Evolutionary conservation across 768 basidiomycete genomes (phyloP), one percentile per base, ranked within the genome.

Genomic region (Mycena venus): DNA sequence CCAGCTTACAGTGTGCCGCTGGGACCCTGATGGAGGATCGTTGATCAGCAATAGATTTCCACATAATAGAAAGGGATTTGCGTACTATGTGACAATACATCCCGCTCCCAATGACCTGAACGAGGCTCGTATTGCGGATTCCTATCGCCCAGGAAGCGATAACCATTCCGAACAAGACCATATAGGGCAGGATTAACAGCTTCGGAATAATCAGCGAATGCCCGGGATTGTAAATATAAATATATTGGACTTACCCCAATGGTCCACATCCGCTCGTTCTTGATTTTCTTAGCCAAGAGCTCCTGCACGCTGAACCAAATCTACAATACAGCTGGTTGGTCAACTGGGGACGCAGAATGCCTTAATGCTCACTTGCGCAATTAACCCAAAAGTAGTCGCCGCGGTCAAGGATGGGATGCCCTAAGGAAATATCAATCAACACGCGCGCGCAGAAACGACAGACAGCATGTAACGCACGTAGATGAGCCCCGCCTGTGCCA

Each of bases 81-180:
- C 76, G 69, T 42, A 75, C 69, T 19, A 79, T 74, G 34, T 75
- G 78, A 63, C 79, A 80, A 62, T 80, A 80, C 79, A 80, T 80
- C 38, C 78, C 79, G 56, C 77, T 79, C 21, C 75, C 73, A 25
- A 78, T 78, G 44, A 78, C 44, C n/a, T 27, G 31, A 12, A 79
- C 78, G 7, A 51, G 40, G 2, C 25, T 15, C 3, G 79, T 74
- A 60, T 78, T 61, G 25, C 32, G 40, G 21, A 75, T 72, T 14
- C 79, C 79, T 23, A 73, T 29, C 49, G 68, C 69, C 59, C 78
- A 78, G 1, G 74, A 76, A 9, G 76, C 78, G 12, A 80, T 32
- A 19, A 79, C 68, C 66, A 80, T 76, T 19, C 67, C 38, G 38
- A 77, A 68, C n/a, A 77, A 61, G 23, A 80, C 25, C 2, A 72